A percentile compares a stretch with the other conserved stretches of the same genome.
Conservation (phyloP, 176 grass and related monocot species). For the Hsuehochloa calcarea region DNA sequence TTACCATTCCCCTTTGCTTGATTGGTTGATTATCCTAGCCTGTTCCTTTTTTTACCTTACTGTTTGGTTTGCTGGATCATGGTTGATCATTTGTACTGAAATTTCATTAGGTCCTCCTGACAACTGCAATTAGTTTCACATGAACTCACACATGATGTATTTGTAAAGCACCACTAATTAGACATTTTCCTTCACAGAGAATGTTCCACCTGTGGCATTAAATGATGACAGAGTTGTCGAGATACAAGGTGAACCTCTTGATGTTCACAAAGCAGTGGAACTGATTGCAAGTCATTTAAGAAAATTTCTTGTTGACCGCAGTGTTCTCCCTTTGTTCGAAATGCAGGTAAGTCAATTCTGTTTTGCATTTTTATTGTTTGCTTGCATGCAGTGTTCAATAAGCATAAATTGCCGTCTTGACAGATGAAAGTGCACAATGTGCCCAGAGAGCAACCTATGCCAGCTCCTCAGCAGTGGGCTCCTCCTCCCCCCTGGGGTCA, state of each 20-base stretch:
- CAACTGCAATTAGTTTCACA: neutral
- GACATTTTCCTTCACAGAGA: slow-evolving; percentile 51
- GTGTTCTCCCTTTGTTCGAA: slow-evolving; percentile 90
- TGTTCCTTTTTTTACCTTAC: neutral
- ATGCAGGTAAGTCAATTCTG: slow-evolving; percentile 49
- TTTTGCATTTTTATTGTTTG: slow-evolving; percentile 16
- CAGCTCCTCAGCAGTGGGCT: slow-evolving; percentile 60
- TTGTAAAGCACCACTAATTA: slow-evolving; percentile 15
- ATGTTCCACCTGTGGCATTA: slow-evolving; percentile 86
- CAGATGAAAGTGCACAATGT: slow-evolving; percentile 70
- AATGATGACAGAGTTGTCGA: slow-evolving; percentile 95
- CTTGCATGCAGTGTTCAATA: neutral
- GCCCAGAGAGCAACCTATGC: slow-evolving; percentile 79
- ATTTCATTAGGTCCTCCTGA: neutral
- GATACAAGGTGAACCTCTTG: slow-evolving; percentile 86
- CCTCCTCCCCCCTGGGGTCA: slow-evolving; percentile 76
- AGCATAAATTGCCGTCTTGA: neutral
- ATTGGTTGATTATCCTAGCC: neutral
- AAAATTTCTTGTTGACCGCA: slow-evolving; percentile 98
- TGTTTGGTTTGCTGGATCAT: slow-evolving; percentile 4
- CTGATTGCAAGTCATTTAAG: slow-evolving; percentile 82
- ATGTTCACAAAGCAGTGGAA: slow-evolving; percentile 90
- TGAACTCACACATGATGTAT: neutral
- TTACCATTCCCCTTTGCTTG: slow-evolving; percentile 2
- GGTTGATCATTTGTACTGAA: slow-evolving; percentile 2